phyloP scores from a whole-genome alignment of 495 filamentous ascomycete species.

The Penicillium cataractarum region DNA sequence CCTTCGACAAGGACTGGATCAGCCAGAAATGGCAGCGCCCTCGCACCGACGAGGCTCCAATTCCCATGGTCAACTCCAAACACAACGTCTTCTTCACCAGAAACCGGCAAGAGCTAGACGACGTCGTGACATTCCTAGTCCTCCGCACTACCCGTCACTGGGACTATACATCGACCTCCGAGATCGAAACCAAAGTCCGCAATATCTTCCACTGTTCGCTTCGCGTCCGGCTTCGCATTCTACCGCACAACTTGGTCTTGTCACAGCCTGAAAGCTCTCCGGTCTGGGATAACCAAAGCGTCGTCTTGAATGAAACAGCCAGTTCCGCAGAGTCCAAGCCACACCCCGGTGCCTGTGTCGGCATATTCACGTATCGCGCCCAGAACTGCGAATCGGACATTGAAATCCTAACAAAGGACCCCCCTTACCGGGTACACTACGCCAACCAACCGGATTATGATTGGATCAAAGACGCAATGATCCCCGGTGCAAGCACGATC shows the following conservation, averaged over 20 bases:
- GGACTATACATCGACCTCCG: conserved; percentile 62
- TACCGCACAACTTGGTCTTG: conserved; percentile 24
- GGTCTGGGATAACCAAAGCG: conserved; percentile 1
- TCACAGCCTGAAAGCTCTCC: conserved; percentile 12
- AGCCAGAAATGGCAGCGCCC: conserved; percentile 61
- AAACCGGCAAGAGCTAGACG: conserved; percentile 20
- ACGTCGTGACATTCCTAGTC: conserved; percentile 57
- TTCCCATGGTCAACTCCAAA: conserved; percentile 64
- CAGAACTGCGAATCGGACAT: conserved; percentile 74
- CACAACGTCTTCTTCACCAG: conserved; percentile 66
- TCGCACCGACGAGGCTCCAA: conserved; percentile 45
- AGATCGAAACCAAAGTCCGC: conserved; percentile 60
- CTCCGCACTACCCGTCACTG: conserved; percentile 61
- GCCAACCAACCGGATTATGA: conserved; percentile 73
- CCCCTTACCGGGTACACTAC: conserved; percentile 60
- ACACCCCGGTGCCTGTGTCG: conserved; percentile 61
- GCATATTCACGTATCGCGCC: conserved; percentile 70
- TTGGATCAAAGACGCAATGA: conserved; percentile 33
- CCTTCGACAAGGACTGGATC: conserved; percentile 57
- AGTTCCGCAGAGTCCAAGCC: conserved; percentile 11
- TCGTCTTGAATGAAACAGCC: conserved; percentile 3
- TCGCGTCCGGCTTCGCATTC: conserved; percentile 57
- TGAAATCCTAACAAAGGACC: conserved; percentile 69
- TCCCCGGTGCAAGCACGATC: conserved; percentile 39
- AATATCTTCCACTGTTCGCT: conserved; percentile 63